Evolutionary conservation across 805 yeast genomes (phyloP).

Genomic region (Maudiozyma bulderi): DNA sequence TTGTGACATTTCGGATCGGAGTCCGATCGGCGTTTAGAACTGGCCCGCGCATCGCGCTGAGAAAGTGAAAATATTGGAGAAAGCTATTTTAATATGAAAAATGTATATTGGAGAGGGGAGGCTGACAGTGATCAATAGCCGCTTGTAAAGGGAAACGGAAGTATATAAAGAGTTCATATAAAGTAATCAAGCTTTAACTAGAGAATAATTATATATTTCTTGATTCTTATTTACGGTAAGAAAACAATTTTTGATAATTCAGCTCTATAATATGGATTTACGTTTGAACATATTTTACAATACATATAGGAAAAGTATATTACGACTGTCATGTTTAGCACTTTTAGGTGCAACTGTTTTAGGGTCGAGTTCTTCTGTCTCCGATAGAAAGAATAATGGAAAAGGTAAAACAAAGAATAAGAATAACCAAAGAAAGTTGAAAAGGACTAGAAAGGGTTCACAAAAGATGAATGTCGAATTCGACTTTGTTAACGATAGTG

Average conservation of each 20-base stretch:
- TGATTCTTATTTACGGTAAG: too few species aligned
- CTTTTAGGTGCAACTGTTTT: conserved; percentile 18
- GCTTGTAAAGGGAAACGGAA: not conserved
- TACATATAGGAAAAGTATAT: conserved; percentile 20
- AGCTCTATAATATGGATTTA: not conserved
- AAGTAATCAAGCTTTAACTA: not conserved
- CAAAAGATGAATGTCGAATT: conserved; percentile 3
- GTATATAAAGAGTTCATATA: not conserved
- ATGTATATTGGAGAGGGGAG: not conserved
- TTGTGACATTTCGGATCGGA: too few species aligned
- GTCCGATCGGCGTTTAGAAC: too few species aligned
- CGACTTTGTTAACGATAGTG: conserved; percentile 5
- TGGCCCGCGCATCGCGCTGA: too few species aligned
- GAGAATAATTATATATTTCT: not conserved
- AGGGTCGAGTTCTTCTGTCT: conserved; percentile 5
- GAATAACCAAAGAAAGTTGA: conserved; percentile 4
- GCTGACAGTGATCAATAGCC: not conserved
- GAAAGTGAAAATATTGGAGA: too few species aligned
- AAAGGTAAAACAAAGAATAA: conserved; percentile 4
- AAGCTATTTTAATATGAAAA: too few species aligned
- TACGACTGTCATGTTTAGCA: conserved; percentile 23
- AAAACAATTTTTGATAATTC: not conserved
- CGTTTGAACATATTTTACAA: conserved; percentile 10
- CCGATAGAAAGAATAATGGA: not conserved
- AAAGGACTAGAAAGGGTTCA: conserved; percentile 1